A percentile compares a stretch with the other conserved stretches of the same genome.
These are phyloP conservation scores for Cryptococcus floricola DNA, from an alignment of 1,284 basidiomycete species.

Conservation along the genomic window DNA sequence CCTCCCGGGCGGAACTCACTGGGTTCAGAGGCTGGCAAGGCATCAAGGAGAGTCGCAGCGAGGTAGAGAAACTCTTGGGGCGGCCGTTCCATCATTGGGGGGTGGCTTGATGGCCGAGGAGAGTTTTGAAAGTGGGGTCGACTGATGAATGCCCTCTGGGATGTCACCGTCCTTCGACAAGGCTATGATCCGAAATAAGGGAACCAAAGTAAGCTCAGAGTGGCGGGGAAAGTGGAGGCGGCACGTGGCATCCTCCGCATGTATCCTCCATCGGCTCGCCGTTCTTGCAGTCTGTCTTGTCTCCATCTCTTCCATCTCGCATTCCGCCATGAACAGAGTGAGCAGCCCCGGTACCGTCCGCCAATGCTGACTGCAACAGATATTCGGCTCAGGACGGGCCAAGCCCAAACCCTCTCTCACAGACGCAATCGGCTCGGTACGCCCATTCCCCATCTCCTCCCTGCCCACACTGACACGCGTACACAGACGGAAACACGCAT, in stretches of 20 bases:
- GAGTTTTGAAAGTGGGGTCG: background rate
- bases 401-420: constrained; percentile 73
- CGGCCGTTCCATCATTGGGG: background rate
- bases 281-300: background rate
- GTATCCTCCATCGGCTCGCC: background rate
- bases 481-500: constrained; percentile 80
- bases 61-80: constrained; percentile 25
- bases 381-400: constrained; percentile 72
- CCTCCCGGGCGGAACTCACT: constrained; percentile 3
- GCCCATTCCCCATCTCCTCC: constrained; percentile 23
- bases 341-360: background rate
- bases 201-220: no score
- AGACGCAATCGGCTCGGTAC: constrained; percentile 84
- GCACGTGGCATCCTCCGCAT: background rate
- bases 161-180: background rate
- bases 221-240: no score
- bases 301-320: background rate
- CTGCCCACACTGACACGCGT: background rate
- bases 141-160: background rate
- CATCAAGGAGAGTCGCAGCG: constrained; percentile 23
- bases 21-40: constrained; percentile 17
- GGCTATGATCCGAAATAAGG: background rate
- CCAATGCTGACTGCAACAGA: constrained; percentile 38
- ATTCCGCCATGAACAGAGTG: constrained; percentile 38
- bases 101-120: background rate